Evolutionary conservation across 1,284 basidiomycete species (phyloP), one percentile per base, ranked within the genome.

Genomic region (Tilletia horrida): DNA sequence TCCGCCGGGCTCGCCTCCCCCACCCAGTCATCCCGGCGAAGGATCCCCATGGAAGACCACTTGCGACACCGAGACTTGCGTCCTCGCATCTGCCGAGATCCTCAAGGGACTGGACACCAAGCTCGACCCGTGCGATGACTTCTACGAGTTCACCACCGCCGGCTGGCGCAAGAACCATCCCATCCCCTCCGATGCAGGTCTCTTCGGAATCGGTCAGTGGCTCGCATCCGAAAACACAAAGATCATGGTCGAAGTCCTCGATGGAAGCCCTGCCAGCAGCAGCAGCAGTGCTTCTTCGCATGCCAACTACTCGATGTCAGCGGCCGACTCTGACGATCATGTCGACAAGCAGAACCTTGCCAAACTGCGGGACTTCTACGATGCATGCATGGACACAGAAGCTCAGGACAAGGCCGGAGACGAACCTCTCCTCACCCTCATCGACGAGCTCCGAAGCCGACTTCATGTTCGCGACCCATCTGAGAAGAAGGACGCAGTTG

Each of bases 101-200:
- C 84, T 97, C 29, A 87, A 88, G 27, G 88, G 88, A 2, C 84
- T 98, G 61, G 93, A 98, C 81, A 86, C 86, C 14, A 85, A 88
- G 2, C 86, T 90, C 73, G 91, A 97, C 81, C 95, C 95, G 0
- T 98, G 95, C 83, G 91, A 97, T 74, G 90, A 94, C 83, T 97
- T 97, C 81, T 97, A 95, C 81, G 87, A 90, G 71, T 98, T 90
- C 83, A 88, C 92, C 18, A 77, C 74, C 62, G 78, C 78, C 70
- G 70, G 81, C 52, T 82, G 75, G 76, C 74, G 69, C 29, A 71
- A 67, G 4, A 21, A 69, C 2, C 80, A 78, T 57, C 73, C 75
- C 25, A 79, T 76, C 42, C 78, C 75, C 23, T 67, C 42, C 31
- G 67, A 91, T 88, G 87, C 68, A 18, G 72, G 72, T 65, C 76